Evolutionary conservation across 306 rosid species (phyloP).

Genomic region (Glycine tomentella): DNA sequence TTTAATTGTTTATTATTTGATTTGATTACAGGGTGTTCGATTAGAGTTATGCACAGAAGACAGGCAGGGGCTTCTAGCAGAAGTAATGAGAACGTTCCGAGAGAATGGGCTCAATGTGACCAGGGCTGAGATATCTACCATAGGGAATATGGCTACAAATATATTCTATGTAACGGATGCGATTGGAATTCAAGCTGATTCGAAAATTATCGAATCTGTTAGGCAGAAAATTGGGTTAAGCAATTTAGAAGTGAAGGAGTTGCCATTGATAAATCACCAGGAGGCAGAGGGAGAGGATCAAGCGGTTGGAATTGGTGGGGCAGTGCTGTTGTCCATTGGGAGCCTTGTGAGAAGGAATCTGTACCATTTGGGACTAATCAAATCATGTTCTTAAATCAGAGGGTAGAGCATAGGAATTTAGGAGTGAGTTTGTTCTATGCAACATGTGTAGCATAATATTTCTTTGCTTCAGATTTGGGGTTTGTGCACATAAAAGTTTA

Average conservation of each 20-base stretch:
- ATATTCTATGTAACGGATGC: slow-evolving; percentile 86
- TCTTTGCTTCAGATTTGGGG: slow-evolving; percentile 72
- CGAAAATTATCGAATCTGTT: slow-evolving; percentile 68
- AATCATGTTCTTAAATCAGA: slow-evolving; percentile 65
- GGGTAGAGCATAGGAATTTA: slow-evolving; percentile 8
- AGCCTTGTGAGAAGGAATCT: slow-evolving; percentile 90
- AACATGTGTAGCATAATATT: slow-evolving; percentile 50
- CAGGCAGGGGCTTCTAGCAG: slow-evolving; percentile 76
- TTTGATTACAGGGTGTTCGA: slow-evolving; percentile 70
- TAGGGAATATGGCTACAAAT: slow-evolving; percentile 60
- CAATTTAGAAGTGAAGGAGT: slow-evolving; percentile 76
- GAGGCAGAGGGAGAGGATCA: slow-evolving; percentile 66
- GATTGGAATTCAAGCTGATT: slow-evolving; percentile 67
- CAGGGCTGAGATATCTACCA: slow-evolving; percentile 86
- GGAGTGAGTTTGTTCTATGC: slow-evolving; percentile 38
- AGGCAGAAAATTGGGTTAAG: slow-evolving; percentile 74
- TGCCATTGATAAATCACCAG: slow-evolving; percentile 59
- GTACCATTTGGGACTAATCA: slow-evolving; percentile 80
- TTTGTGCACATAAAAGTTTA: slow-evolving; percentile 60
- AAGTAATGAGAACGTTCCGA: slow-evolving; percentile 86
- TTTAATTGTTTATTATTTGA: not conserved
- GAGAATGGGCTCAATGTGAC: slow-evolving; percentile 90
- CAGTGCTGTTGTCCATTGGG: slow-evolving; percentile 84
- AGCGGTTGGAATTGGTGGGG: slow-evolving; percentile 81
- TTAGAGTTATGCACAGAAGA: slow-evolving; percentile 74